Conservation (phyloP, 768 basidiomycete genomes). For the Hebeloma cylindrosporum region DNA sequence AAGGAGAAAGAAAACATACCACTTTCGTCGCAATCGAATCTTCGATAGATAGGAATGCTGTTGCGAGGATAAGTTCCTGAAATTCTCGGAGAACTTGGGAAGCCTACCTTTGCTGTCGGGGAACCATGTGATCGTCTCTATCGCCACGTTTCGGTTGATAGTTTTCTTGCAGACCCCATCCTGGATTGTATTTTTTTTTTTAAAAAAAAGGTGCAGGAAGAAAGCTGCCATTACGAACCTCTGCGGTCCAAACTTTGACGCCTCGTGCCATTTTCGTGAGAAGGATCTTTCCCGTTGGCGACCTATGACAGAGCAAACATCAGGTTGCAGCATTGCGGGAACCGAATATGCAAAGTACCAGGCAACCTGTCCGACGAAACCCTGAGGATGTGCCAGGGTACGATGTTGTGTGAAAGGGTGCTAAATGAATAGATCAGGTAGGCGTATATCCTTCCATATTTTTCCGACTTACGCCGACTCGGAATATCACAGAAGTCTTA, state of each 20-base stretch:
- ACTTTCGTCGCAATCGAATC: constrained; percentile 59
- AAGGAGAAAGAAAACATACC: too few species aligned
- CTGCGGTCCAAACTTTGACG: constrained; percentile 71
- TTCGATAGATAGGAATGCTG: constrained; percentile 74
- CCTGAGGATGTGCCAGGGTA: constrained; percentile 63
- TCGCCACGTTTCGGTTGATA: constrained; percentile 52
- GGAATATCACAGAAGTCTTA: constrained; percentile 65
- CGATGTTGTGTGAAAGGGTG: constrained; percentile 60
- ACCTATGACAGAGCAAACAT: constrained; percentile 43
- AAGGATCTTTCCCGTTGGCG: constrained; percentile 59
- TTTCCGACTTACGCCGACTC: constrained; percentile 49
- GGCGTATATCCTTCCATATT: neutral
- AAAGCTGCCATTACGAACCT: constrained; percentile 39
- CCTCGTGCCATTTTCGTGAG: constrained; percentile 65
- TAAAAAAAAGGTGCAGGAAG: constrained; percentile 4
- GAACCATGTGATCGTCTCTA: constrained; percentile 71
- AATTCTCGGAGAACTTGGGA: neutral
- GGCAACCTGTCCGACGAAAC: constrained; percentile 77
- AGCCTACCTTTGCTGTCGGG: constrained; percentile 57
- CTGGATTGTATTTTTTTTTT: too few species aligned
- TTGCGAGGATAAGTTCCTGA: neutral
- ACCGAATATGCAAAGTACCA: constrained; percentile 41
- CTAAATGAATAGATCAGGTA: constrained; percentile 29
- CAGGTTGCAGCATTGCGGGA: constrained; percentile 1
- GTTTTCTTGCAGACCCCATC: constrained; percentile 69